Percentiles rank a stretch among this genome's conserved stretches.
phyloP scores from a whole-genome alignment of 768 basidiomycete genomes.

The Glaciozyma martinii region DNA sequence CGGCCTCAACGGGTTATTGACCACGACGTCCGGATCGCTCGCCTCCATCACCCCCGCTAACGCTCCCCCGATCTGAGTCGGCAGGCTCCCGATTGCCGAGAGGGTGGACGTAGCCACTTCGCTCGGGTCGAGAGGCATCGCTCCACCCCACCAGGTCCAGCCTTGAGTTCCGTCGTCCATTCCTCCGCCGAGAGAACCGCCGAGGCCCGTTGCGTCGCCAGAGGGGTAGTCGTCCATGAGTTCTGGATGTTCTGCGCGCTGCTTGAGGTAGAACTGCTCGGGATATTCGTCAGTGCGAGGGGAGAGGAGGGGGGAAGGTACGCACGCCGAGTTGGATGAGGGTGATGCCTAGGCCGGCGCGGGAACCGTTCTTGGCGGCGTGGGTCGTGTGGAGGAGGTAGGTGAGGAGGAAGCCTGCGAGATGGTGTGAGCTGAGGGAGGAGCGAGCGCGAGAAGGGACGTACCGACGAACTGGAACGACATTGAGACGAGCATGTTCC shows the following conservation, averaged over 20 bases:
- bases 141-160: conserved; percentile 25
- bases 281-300: neutral
- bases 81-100: conserved; percentile 8
- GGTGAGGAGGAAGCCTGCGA: conserved; percentile 53
- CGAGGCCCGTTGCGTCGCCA: conserved; percentile 23
- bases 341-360: conserved; percentile 89
- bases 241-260: conserved; percentile 19
- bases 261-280: conserved; percentile 31
- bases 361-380: conserved; percentile 84
- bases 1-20: conserved; percentile 32
- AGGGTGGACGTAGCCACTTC: conserved; percentile 6
- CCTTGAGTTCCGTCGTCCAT: neutral
- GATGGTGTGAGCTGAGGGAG: neutral
- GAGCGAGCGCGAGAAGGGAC: conserved; percentile 47
- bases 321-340: conserved; percentile 72
- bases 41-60: conserved; percentile 11
- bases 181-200: conserved; percentile 13
- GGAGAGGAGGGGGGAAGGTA: neutral
- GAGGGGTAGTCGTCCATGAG: neutral
- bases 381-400: conserved; percentile 84
- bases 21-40: conserved; percentile 1
- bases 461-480: conserved; percentile 91
- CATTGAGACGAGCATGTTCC: conserved; percentile 75
- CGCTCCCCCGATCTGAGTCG: conserved; percentile 15
- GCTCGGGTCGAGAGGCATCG: neutral